Evolutionary conservation across 257 asterid species (phyloP).

Genomic region (Dorcoceras hygrometricum): DNA sequence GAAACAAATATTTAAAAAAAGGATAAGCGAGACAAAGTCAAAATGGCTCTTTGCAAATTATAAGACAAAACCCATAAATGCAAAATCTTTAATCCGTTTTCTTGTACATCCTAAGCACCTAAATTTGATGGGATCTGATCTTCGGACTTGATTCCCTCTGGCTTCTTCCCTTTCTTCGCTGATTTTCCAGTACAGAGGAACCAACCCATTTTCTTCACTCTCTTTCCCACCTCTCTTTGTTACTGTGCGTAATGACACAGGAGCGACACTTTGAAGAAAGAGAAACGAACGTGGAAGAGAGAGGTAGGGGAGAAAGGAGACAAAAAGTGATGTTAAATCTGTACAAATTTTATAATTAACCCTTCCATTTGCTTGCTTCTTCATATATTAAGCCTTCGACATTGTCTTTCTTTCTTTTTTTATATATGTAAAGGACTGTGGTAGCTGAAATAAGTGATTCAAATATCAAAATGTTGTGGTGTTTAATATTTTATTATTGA

Average conservation of each 20-base stretch:
- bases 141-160: conserved; percentile 36
- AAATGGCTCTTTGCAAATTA: not conserved
- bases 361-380: not conserved
- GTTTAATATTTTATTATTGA: too few relatives aligned
- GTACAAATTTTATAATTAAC: not conserved
- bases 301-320: conserved; percentile 27
- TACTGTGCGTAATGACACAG: not conserved
- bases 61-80: conserved; percentile 19
- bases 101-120: conserved; percentile 33
- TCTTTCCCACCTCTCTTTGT: conserved; percentile 6
- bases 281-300: conserved; percentile 7
- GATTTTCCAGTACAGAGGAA: conserved; percentile 72
- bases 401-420: not conserved
- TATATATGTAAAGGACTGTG: too few relatives aligned
- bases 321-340: not conserved
- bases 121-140: conserved; percentile 72
- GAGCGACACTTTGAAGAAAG: conserved; percentile 25
- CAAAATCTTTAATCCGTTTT: not conserved
- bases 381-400: too few relatives aligned
- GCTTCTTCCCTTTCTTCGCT: conserved; percentile 51
- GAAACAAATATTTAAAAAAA: not conserved
- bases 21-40: not conserved
- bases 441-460: too few relatives aligned
- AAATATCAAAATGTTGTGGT: too few relatives aligned
- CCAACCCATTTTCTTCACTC: conserved; percentile 48